Base-by-base conservation (phyloP, 768 basidiomycete genomes). In the Grammothele lineata region DNA sequence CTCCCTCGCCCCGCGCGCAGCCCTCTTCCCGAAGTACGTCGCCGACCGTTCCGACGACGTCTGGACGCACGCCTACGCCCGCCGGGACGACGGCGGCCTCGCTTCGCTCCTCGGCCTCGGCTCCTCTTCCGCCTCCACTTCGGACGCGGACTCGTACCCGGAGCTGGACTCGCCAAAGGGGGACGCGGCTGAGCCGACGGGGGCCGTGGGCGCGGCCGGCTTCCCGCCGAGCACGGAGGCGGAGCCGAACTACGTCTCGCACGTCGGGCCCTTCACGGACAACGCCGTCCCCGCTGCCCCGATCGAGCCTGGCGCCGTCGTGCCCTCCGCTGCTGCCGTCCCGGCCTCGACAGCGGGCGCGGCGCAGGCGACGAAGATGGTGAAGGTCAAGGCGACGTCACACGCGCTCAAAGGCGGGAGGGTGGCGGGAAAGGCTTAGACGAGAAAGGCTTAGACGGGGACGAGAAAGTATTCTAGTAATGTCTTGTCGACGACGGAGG, bases 191-290 rank as follows among this genome's bases (percentile, higher is more conserved):
- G n/a, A n/a, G n/a, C n/a, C n/a, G 18, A 19, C 14, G 27, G 47
- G 48, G 22, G 42, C 27, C 27, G 27, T 14, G 27, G 7, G 8
- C 27, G 27, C 14, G 8, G 27, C 7, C 27, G 27, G 14, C 14
- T 7, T 30, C 27, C 27, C 27, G 7, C 27, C 27, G 7, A 14
- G 27, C 8, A 30, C 27, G 27, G 27, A 30, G 14, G 27, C 27
- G 27, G 27, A 30, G 14, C 8, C 48, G 33, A 55, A 59, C 48
- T 57, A 57, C 48, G 45, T 61, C 8, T 58, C 57, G 23, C 25
- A 58, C 37, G 59, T 55, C 34, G 47, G 53, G 5, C 40, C 59
- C 3, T 32, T 38, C 12, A 21, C 50, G 6, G 32, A 25, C 30
- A 15, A 32, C 2, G 30, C 38, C n/a, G 43, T 24, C 33, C 45